These are phyloP conservation scores for Botryotinia convoluta DNA, from an alignment of 2,329 filamentous ascomycete genomes.

Conservation along the genomic window DNA sequence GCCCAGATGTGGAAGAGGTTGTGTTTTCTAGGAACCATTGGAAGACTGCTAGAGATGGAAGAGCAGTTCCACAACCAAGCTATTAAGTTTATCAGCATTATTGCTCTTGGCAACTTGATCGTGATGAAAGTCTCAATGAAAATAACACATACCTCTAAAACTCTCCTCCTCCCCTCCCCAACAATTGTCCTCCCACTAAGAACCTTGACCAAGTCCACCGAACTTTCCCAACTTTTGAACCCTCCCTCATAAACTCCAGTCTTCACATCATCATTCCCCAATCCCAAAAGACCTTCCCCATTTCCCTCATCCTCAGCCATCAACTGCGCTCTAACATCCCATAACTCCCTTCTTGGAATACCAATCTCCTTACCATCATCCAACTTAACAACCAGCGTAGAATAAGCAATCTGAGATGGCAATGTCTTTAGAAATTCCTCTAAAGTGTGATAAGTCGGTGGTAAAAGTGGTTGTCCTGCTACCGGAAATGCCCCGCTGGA, in stretches of 20 bases:
- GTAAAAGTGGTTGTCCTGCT: slow-evolving; percentile 57
- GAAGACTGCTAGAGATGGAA: slow-evolving; percentile 70
- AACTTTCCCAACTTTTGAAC: slow-evolving; percentile 89
- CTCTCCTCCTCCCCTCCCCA: slow-evolving; percentile 23
- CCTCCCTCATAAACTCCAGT: slow-evolving; percentile 83
- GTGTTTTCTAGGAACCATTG: slow-evolving; percentile 50
- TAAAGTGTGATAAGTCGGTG: slow-evolving; percentile 52
- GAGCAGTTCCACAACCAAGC: slow-evolving; percentile 76
- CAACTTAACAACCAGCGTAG: slow-evolving; percentile 57
- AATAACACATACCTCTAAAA: slow-evolving; percentile 35
- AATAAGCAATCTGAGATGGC: slow-evolving; percentile 73
- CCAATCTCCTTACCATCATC: slow-evolving; percentile 53
- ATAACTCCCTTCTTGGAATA: slow-evolving; percentile 73
- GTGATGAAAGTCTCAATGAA: neutral
- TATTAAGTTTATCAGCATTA: slow-evolving; percentile 37
- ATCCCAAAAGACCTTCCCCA: slow-evolving; percentile 48
- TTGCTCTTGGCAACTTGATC: too few relatives aligned
- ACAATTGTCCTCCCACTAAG: slow-evolving; percentile 17
- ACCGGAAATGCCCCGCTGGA: slow-evolving; percentile 55
- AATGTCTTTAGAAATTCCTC: slow-evolving; percentile 54
- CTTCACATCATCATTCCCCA: slow-evolving; percentile 71
- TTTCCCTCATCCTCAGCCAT: slow-evolving; percentile 72
- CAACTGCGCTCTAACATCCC: slow-evolving; percentile 77
- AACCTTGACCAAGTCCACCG: slow-evolving; percentile 72
- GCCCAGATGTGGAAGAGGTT: slow-evolving; percentile 21